Evolutionary conservation across 2,329 filamentous ascomycete genomes (phyloP), one percentile per base, ranked within the genome.

Genomic region (Tothia fuscella): DNA sequence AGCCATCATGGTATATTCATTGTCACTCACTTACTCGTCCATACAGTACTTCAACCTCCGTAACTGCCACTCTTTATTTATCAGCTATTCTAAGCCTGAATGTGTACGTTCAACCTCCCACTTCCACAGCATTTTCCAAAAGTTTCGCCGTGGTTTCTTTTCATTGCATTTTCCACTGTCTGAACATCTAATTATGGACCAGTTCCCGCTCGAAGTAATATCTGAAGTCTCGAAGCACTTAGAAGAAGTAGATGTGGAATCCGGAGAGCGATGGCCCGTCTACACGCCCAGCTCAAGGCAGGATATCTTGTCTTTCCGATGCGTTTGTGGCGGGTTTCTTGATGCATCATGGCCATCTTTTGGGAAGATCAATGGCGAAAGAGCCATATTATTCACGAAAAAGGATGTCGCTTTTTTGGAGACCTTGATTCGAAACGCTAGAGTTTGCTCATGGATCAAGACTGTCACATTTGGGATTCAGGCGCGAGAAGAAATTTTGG

Each of bases 401-500:
- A 6, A 20, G n/a, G 39, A 41, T 14, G 29, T 41, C 14, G 30
- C 29, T 20, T 25, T 41, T n/a, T 24, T 41, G 6, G 13, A 17
- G 29, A 24, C 17, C 3, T 17, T 41, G 12, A 17, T 31, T 22
- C 2, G 10, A 20, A 29, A 41, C 22, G 12, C 39, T 17, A 20
- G 29, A 9, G 21, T 41, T 22, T 20, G 12, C 5, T n/a, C 20
- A 24, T 22, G 33, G 29, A 33, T 31, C 5, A 41, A n/a, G 9
- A 41, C n/a, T 7, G 19, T 41, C 17, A 41, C 39, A 3, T 41
- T 41, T n/a, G 39, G 39, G 12, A n/a, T n/a, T n/a, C n/a, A n/a
- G n/a, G n/a, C n/a, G n/a, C n/a, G n/a, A n/a, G n/a, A n/a, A n/a
- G n/a, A n/a, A n/a, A n/a, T n/a, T n/a, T n/a, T n/a, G n/a, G n/a